Evolutionary conservation across 805 yeast genomes (phyloP), one percentile per base, ranked within the genome.

Genomic region (Yarrowia hollandica): DNA sequence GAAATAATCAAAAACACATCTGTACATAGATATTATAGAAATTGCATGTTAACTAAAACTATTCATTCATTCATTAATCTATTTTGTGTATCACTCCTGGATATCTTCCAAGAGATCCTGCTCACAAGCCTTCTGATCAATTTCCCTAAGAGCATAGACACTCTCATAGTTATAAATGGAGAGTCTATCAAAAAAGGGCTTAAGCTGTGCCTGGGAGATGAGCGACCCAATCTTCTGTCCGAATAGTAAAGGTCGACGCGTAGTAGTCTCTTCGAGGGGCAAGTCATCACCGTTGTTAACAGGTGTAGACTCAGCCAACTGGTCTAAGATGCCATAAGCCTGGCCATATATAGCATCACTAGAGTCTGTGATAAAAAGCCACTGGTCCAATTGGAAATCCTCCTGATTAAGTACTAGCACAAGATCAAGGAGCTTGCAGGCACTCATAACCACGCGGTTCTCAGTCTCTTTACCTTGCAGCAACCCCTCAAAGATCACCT

Each of bases 311-410:
- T 26, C 57, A 5, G 77, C 70, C 9, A 81, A 70, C 61, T 73
- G 70, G 61, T 85, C 90, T 21, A 82, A 71, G 12, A 83, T 65
- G 0, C 83, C 76, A 11, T 68, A 70, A 15, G 65, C 62, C 16
- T 68, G 72, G 61, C 77, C 76, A 64, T 76, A 78, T 26, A 80
- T 76, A 16, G 85, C 82, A 61, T 83, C 85, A 15, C 83, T 77
- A 15, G 81, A 83, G 65, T 86, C 89, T 23, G 84, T 78, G 10
- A 92, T 80, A 67, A 90, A 94, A 1, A 94, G 74, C 98, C 98
- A 92, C 66, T 90, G 94, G 62, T 81, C 70, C 70, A 82, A 67
- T 71, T 84, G 85, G 75, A 92, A 78, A 60, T 90, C 96, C 68
- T 91, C 97, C 38, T 79, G 78, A 33, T 83, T 82, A 60, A 90